Evolutionary conservation across 768 basidiomycete species (phyloP).

Genomic region (Boletus subcaerulescens): DNA sequence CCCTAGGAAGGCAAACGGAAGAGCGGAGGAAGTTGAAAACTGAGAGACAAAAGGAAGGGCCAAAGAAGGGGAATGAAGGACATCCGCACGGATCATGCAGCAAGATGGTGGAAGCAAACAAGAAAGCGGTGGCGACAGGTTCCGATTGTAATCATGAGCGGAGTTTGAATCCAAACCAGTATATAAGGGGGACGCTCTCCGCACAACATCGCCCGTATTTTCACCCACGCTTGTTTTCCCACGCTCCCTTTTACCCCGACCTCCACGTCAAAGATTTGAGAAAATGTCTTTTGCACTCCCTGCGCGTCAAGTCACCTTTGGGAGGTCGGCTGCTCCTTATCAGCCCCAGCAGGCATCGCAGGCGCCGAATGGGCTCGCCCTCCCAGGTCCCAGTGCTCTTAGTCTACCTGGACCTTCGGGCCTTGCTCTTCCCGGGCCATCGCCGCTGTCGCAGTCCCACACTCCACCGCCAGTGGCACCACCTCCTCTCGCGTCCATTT

Average conservation of each 20-base stretch:
- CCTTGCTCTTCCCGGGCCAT: slow-evolving; percentile 53
- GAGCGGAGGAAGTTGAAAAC: not conserved
- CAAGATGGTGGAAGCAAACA: slow-evolving; percentile 27
- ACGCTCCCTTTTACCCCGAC: slow-evolving; percentile 25
- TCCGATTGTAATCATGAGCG: slow-evolving; percentile 24
- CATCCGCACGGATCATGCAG: slow-evolving; percentile 10
- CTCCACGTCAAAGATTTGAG: slow-evolving; percentile 10
- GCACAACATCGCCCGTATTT: slow-evolving; percentile 18
- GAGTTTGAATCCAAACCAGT: slow-evolving; percentile 26
- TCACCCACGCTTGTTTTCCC: slow-evolving; percentile 28
- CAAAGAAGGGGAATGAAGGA: not conserved
- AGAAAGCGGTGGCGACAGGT: slow-evolving; percentile 11
- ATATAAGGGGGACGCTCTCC: slow-evolving; percentile 26
- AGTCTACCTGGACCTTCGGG: slow-evolving; percentile 40
- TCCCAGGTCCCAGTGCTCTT: slow-evolving; percentile 48
- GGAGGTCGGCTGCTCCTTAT: slow-evolving; percentile 52
- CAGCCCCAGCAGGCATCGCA: slow-evolving; percentile 42
- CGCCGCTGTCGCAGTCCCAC: slow-evolving; percentile 49
- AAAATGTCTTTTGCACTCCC: slow-evolving; percentile 64
- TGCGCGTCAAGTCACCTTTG: slow-evolving; percentile 76
- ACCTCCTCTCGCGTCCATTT: slow-evolving; percentile 1
- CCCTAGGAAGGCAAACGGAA: not conserved
- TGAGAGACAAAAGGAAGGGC: not conserved
- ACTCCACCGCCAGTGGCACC: slow-evolving; percentile 28
- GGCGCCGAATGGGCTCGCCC: slow-evolving; percentile 53